Percentiles rank a stretch among this genome's conserved stretches.
phyloP scores from a whole-genome alignment of 2,329 filamentous ascomycete genomes.

The Ophiosphaerella korrae region DNA sequence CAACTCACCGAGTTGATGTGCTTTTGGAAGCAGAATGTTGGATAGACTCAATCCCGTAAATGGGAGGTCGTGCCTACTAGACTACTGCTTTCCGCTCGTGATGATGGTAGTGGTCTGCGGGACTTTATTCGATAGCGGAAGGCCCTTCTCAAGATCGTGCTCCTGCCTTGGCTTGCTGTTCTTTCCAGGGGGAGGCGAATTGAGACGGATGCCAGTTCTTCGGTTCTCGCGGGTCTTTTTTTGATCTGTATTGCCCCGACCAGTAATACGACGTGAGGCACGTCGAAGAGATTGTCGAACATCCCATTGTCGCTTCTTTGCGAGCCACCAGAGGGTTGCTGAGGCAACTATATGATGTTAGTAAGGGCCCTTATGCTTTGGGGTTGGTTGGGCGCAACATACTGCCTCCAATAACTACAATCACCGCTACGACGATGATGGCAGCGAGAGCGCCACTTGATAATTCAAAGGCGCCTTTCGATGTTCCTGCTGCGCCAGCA shows the following conservation, averaged over 20 bases:
- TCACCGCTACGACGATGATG: slow-evolving; percentile 74
- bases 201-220: slow-evolving; percentile 43
- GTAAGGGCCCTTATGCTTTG: neutral
- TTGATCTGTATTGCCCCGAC: slow-evolving; percentile 39
- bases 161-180: slow-evolving; percentile 24
- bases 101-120: slow-evolving; percentile 43
- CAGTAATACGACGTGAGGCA: slow-evolving; percentile 59
- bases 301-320: slow-evolving; percentile 86
- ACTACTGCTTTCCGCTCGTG: slow-evolving; percentile 31
- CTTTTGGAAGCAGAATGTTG: neutral
- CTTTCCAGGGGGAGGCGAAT: slow-evolving; percentile 39
- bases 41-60: neutral
- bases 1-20: neutral
- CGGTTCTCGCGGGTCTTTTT: slow-evolving; percentile 41
- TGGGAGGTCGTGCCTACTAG: neutral
- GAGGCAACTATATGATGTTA: slow-evolving; percentile 59
- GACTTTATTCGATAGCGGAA: slow-evolving; percentile 26
- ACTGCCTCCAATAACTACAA: slow-evolving; percentile 68
- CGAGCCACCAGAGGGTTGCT: slow-evolving; percentile 74
- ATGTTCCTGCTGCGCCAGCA: slow-evolving; percentile 69
- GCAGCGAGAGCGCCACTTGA: slow-evolving; percentile 73
- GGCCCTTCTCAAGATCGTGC: slow-evolving; percentile 43
- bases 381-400: slow-evolving; percentile 38
- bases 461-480: slow-evolving; percentile 64
- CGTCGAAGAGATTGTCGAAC: slow-evolving; percentile 72